These are phyloP conservation scores for Macrophomina phaseolina DNA, from an alignment of 2,329 filamentous ascomycete species.

Conservation along the genomic window DNA sequence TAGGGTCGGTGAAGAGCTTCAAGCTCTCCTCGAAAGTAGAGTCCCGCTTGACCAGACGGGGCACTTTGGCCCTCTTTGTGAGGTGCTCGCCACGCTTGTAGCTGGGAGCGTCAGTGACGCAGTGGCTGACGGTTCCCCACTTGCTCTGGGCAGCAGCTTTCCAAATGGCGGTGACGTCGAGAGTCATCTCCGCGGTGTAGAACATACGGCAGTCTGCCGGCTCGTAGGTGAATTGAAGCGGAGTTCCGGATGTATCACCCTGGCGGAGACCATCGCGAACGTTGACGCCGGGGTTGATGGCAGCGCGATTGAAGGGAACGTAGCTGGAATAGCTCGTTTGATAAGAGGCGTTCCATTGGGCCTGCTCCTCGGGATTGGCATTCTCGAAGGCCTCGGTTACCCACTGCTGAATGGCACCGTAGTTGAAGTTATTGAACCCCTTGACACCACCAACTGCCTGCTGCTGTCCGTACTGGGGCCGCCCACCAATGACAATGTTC, in stretches of 20 bases:
- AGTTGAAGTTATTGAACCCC: constrained; percentile 50
- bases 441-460: constrained; percentile 63
- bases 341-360: constrained; percentile 36
- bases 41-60: constrained; percentile 16
- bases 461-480: constrained; percentile 53
- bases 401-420: constrained; percentile 39
- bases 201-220: constrained; percentile 47
- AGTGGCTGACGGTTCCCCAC: constrained; percentile 41
- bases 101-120: constrained; percentile 34
- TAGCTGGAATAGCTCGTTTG: constrained; percentile 38
- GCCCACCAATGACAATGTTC: constrained; percentile 60
- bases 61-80: constrained; percentile 9
- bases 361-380: constrained; percentile 31
- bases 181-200: constrained; percentile 49
- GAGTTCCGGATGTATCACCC: constrained; percentile 40
- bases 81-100: constrained; percentile 8
- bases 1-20: constrained; percentile 19
- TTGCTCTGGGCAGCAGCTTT: constrained; percentile 45
- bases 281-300: constrained; percentile 37
- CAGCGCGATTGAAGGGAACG: constrained; percentile 37
- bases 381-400: constrained; percentile 34
- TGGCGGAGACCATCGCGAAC: constrained; percentile 42
- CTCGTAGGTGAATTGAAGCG: constrained; percentile 49
- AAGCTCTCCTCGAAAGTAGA: constrained; percentile 3
- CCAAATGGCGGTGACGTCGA: constrained; percentile 46